Conservation (phyloP, 2,329 filamentous ascomycete genomes). For the Cladorrhinum sp. region DNA sequence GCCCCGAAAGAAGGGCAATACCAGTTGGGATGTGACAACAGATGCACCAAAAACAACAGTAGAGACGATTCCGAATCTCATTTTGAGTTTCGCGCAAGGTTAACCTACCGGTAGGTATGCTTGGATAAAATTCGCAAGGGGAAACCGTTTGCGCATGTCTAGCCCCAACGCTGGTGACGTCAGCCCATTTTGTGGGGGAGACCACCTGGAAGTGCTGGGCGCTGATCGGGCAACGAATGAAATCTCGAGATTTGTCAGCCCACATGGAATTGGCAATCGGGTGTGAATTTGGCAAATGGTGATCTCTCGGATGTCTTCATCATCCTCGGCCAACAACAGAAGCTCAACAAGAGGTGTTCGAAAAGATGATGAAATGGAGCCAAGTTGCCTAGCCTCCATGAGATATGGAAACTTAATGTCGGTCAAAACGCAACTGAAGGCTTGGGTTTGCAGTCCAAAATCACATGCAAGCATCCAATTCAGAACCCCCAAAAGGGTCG, state of each 20-base stretch:
- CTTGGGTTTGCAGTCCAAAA: background rate
- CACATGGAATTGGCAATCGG: background rate
- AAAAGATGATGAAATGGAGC: background rate
- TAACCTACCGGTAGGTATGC: background rate
- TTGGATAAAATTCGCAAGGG: background rate
- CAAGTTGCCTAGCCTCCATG: background rate
- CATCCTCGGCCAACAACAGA: background rate
- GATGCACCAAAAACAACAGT: constrained; percentile 20
- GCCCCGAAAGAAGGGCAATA: constrained; percentile 24
- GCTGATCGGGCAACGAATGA: background rate
- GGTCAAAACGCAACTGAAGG: background rate
- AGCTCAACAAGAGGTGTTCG: background rate
- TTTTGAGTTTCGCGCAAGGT: constrained; percentile 9
- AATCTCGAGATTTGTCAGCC: background rate
- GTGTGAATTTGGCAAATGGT: background rate
- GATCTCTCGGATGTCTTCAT: background rate
- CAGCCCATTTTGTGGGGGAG: background rate
- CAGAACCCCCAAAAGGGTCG: background rate
- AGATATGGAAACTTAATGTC: background rate
- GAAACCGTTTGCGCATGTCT: background rate
- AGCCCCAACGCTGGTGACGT: background rate
- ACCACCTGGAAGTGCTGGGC: background rate
- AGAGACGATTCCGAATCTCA: constrained; percentile 20
- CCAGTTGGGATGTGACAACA: constrained; percentile 25
- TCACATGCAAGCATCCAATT: background rate